Percentiles rank a stretch among this genome's conserved stretches.
phyloP scores from a whole-genome alignment of 1,284 basidiomycete genomes.

The Moniliophthora roreri region DNA sequence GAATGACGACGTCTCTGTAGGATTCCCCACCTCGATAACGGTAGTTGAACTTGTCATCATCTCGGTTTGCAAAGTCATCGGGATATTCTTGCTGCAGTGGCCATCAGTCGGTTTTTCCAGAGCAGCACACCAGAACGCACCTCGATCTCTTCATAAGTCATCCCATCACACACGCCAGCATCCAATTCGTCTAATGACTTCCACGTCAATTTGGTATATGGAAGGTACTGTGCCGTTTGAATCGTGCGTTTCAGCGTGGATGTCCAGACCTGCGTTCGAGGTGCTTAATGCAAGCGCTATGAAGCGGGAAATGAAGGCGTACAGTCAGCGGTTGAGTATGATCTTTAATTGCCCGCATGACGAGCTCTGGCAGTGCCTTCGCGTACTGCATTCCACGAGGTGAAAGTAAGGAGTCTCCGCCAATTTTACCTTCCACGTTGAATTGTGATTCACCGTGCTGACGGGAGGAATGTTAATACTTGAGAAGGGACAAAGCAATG shows the following conservation, averaged over 20 bases:
- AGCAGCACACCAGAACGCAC: conserved; percentile 33
- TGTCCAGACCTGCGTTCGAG: conserved; percentile 82
- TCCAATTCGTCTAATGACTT: conserved; percentile 98
- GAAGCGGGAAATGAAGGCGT: conserved; percentile 21
- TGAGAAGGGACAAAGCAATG: conserved; percentile 2
- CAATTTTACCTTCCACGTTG: conserved; percentile 97
- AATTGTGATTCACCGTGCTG: conserved; percentile 98
- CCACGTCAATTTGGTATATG: conserved; percentile 95
- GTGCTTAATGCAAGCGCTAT: background rate
- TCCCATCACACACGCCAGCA: conserved; percentile 98
- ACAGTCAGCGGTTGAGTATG: conserved; percentile 87
- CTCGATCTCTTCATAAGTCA: conserved; percentile 99
- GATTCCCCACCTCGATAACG: conserved; percentile 95
- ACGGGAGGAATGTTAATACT: background rate
- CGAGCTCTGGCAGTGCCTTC: conserved; percentile 80
- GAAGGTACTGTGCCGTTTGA: conserved; percentile 83
- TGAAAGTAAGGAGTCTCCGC: conserved; percentile 91
- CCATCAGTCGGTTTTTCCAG: background rate
- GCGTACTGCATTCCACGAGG: conserved; percentile 86
- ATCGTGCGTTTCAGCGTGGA: conserved; percentile 92
- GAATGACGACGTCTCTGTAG: conserved; percentile 93
- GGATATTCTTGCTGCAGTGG: conserved; percentile 81
- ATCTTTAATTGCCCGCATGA: conserved; percentile 91
- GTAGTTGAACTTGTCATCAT: conserved; percentile 99
- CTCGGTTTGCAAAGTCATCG: conserved; percentile 97